Evolutionary conservation across 2,329 filamentous ascomycete genomes (phyloP).

Genomic region (Ustulina deusta): DNA sequence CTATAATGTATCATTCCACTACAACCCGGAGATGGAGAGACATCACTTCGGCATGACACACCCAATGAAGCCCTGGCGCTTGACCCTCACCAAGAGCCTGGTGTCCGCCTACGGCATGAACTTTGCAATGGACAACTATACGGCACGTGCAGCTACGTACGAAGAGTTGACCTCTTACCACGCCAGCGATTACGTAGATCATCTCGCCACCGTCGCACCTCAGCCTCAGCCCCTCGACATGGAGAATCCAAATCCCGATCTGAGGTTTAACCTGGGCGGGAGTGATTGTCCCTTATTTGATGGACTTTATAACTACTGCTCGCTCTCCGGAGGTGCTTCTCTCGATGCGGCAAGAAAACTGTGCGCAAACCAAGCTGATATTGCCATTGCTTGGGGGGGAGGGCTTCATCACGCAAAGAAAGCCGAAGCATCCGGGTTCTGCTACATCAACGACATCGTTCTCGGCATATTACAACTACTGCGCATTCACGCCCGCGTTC

Average conservation of each 20-base stretch:
- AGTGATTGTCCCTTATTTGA: slow-evolving; percentile 98
- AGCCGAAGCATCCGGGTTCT: slow-evolving; percentile 93
- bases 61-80: slow-evolving; percentile 98
- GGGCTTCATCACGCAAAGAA: slow-evolving; percentile 97
- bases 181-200: slow-evolving; percentile 89
- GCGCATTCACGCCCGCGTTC: slow-evolving; percentile 90
- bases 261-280: slow-evolving; percentile 86
- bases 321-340: slow-evolving; percentile 90
- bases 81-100: slow-evolving; percentile 94
- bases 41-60: slow-evolving; percentile 98
- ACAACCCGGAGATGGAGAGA: slow-evolving; percentile 92
- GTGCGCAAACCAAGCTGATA: slow-evolving; percentile 86
- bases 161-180: slow-evolving; percentile 92
- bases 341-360: slow-evolving; percentile 93
- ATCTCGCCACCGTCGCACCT: slow-evolving; percentile 78
- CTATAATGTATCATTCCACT: slow-evolving; percentile 94
- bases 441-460: slow-evolving; percentile 99
- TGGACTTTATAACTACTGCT: slow-evolving; percentile 94
- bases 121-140: slow-evolving; percentile 95
- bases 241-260: slow-evolving; percentile 71
- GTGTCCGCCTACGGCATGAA: slow-evolving; percentile 96
- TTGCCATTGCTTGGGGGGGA: slow-evolving; percentile 97
- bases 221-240: slow-evolving; percentile 73
- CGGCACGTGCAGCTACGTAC: slow-evolving; percentile 83
- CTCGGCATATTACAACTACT: slow-evolving; percentile 87